Evolutionary conservation across 371 early-diverging fungal species (phyloP).

Genomic region (Mucor racemosus): DNA sequence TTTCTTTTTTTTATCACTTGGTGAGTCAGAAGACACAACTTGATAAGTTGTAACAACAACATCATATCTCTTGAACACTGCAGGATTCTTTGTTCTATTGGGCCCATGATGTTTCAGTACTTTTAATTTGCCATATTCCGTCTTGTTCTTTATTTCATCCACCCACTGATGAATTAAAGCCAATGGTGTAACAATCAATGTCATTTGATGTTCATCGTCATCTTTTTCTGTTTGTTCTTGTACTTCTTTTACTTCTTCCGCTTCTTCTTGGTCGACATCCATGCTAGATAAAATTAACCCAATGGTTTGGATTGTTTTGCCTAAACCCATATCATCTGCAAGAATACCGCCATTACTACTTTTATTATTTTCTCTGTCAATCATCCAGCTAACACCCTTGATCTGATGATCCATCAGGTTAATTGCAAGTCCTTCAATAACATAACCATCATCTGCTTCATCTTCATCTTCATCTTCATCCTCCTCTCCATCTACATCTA

Average conservation of each 20-base stretch:
- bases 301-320: constrained; percentile 90
- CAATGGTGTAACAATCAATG: constrained; percentile 71
- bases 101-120: constrained; percentile 70
- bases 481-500: constrained; percentile 5
- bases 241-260: constrained; percentile 24
- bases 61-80: constrained; percentile 61
- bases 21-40: constrained; percentile 60
- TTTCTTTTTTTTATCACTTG: constrained; percentile 19
- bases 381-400: constrained; percentile 54
- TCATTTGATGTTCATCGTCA: constrained; percentile 39
- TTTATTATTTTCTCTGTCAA: constrained; percentile 47
- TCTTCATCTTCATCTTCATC: constrained; percentile 14
- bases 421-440: constrained; percentile 42
- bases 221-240: background rate
- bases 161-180: constrained; percentile 76
- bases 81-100: constrained; percentile 38
- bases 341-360: constrained; percentile 73
- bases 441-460: constrained; percentile 21
- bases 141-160: constrained; percentile 61
- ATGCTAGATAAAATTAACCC: constrained; percentile 63
- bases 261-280: background rate
- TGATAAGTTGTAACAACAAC: constrained; percentile 77
- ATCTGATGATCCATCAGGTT: constrained; percentile 46
- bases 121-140: constrained; percentile 44
- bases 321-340: constrained; percentile 90